These are phyloP conservation scores for Aspergillus vadensis DNA, from an alignment of 2,329 filamentous ascomycete species.

Conservation along the genomic window DNA sequence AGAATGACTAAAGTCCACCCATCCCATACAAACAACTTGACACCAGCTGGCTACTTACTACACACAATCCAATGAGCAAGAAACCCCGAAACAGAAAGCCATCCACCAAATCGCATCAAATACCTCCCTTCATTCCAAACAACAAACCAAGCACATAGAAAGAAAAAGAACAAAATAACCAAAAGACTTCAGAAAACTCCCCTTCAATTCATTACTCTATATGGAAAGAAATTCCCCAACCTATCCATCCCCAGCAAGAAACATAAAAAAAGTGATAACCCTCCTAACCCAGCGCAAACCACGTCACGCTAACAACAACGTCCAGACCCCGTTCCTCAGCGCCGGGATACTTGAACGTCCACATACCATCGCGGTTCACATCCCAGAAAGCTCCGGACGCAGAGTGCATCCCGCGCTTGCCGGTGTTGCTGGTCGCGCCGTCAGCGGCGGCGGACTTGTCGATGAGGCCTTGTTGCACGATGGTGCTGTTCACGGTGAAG, in stretches of 20 bases:
- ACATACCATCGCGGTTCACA: slow-evolving; percentile 55
- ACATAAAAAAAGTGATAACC: neutral
- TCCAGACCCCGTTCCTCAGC: slow-evolving; percentile 51
- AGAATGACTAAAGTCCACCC: neutral
- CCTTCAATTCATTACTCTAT: neutral
- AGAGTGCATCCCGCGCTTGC: slow-evolving; percentile 70
- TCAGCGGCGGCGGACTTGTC: slow-evolving; percentile 55
- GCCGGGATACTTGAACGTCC: slow-evolving; percentile 54
- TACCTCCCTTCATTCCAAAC: no score
- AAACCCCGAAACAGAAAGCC: neutral
- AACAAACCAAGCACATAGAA: neutral
- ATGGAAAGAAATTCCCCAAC: neutral
- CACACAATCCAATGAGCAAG: neutral
- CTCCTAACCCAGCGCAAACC: slow-evolving; percentile 45
- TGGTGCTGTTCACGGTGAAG: slow-evolving; percentile 96
- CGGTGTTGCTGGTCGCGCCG: slow-evolving; percentile 64
- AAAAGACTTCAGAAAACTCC: neutral
- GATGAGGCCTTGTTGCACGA: slow-evolving; percentile 81
- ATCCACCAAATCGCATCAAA: no score
- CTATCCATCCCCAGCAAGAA: neutral
- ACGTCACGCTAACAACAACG: slow-evolving; percentile 52
- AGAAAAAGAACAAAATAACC: neutral
- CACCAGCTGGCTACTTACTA: neutral
- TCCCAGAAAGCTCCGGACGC: slow-evolving; percentile 55
- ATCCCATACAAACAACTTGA: neutral